A percentile compares a stretch with the other conserved stretches of the same genome.
Conservation (phyloP, 441 rosid species). For the Melastoma candidum region DNA sequence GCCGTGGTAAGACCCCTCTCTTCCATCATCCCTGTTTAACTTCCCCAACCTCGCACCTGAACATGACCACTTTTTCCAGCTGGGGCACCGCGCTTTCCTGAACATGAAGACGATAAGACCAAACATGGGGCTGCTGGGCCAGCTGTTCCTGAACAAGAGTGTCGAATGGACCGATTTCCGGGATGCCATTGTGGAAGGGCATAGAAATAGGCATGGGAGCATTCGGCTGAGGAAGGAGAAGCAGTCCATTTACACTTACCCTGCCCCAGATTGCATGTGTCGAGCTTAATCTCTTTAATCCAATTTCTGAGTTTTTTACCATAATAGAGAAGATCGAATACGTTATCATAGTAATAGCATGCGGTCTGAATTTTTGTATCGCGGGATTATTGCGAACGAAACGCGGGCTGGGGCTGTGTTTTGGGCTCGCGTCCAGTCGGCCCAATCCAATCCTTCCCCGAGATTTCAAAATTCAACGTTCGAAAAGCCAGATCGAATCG, state of each 20-base stretch:
- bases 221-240: slow-evolving; percentile 43
- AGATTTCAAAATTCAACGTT: too few relatives aligned
- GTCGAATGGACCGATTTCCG: slow-evolving; percentile 52
- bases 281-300: slow-evolving; percentile 1
- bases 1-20: slow-evolving; percentile 18
- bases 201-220: slow-evolving; percentile 56
- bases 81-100: slow-evolving; percentile 49
- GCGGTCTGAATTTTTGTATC: too few relatives aligned
- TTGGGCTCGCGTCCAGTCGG: too few relatives aligned
- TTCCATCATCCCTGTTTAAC: neutral
- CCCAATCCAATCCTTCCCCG: too few relatives aligned
- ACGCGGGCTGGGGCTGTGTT: too few relatives aligned
- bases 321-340: too few relatives aligned
- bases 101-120: slow-evolving; percentile 64
- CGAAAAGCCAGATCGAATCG: too few relatives aligned
- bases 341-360: too few relatives aligned
- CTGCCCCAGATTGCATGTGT: slow-evolving; percentile 66
- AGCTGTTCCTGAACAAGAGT: slow-evolving; percentile 48
- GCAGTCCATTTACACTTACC: slow-evolving; percentile 65
- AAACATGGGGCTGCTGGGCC: slow-evolving; percentile 49
- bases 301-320: too few relatives aligned
- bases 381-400: too few relatives aligned
- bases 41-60: neutral
- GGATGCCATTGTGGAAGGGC: slow-evolving; percentile 34
- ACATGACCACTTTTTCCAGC: slow-evolving; percentile 15